Conservation (phyloP, 768 basidiomycete species). For the Pulveroboletus ravenelii region DNA sequence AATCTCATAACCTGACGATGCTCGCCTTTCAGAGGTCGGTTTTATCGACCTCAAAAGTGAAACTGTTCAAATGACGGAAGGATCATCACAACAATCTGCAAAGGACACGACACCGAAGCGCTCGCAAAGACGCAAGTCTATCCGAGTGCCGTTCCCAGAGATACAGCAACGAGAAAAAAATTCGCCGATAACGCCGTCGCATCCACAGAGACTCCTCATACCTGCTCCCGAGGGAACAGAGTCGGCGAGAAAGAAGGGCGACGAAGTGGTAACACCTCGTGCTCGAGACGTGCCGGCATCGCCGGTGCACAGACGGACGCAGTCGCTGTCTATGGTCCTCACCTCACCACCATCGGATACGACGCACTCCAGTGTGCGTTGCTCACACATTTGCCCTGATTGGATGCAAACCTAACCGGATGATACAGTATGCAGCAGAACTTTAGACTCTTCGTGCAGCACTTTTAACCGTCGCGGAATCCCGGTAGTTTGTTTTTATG, state of each 20-base stretch:
- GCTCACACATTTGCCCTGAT: not conserved
- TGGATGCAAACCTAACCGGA: not conserved
- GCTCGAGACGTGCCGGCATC: slow-evolving; percentile 4
- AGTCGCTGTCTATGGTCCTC: slow-evolving; percentile 24
- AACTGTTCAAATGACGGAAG: not conserved
- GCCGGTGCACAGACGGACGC: slow-evolving; percentile 23
- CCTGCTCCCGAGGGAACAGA: not conserved
- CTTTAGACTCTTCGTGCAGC: slow-evolving; percentile 9
- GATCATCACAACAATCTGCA: not conserved
- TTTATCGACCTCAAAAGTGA: slow-evolving; percentile 13
- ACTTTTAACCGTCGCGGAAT: not conserved
- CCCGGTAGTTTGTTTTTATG: slow-evolving; percentile 1
- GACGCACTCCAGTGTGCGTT: slow-evolving; percentile 15
- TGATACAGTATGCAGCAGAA: slow-evolving; percentile 22
- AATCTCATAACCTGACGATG: not conserved
- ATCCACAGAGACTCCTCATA: not conserved
- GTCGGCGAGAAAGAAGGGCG: not conserved
- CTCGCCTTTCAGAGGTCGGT: slow-evolving; percentile 7
- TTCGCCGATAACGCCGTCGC: not conserved
- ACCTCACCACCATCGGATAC: slow-evolving; percentile 13
- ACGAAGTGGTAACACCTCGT: not conserved
- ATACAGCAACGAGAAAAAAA: not conserved
- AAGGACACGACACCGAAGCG: slow-evolving; percentile 7
- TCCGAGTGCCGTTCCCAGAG: slow-evolving; percentile 3
- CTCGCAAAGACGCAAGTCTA: slow-evolving; percentile 5